Percentiles rank a stretch among this genome's conserved stretches.
phyloP scores from a whole-genome alignment of 106 monocot genomes.

The Dendrobium huoshanense region DNA sequence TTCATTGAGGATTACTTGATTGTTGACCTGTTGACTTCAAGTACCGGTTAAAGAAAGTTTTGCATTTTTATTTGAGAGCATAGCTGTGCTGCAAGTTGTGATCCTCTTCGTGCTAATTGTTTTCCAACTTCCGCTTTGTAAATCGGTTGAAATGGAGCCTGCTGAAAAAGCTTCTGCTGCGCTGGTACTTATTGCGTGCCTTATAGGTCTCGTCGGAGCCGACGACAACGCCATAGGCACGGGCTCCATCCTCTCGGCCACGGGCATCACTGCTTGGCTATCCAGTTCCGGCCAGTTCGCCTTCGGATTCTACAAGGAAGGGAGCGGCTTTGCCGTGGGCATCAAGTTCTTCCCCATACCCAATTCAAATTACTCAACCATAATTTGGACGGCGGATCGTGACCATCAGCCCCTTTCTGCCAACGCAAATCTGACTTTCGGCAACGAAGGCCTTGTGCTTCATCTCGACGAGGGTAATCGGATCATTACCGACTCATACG shows the following conservation, averaged over 20 bases:
- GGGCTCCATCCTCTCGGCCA: background rate
- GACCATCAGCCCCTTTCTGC: background rate
- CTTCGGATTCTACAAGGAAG: background rate
- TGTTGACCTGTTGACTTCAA: too few species aligned
- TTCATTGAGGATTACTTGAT: too few species aligned
- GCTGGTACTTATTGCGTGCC: too few species aligned
- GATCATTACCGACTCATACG: background rate
- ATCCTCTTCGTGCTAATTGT: too few species aligned
- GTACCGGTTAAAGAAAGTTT: too few species aligned
- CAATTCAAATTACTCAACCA: background rate
- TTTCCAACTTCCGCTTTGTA: too few species aligned
- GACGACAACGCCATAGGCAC: background rate
- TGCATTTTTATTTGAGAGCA: too few species aligned
- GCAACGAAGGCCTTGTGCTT: background rate
- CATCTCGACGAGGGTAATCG: background rate
- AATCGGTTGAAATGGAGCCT: too few species aligned
- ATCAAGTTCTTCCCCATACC: background rate
- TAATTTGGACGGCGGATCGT: conserved; percentile 16
- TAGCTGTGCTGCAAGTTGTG: too few species aligned
- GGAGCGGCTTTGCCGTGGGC: background rate
- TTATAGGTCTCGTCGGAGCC: too few species aligned
- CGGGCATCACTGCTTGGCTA: background rate
- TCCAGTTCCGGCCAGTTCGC: background rate
- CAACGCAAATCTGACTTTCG: background rate
- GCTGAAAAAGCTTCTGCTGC: too few species aligned